These are phyloP conservation scores for Curvularia sp. DNA, from an alignment of 2,329 filamentous ascomycete species.

Conservation along the genomic window DNA sequence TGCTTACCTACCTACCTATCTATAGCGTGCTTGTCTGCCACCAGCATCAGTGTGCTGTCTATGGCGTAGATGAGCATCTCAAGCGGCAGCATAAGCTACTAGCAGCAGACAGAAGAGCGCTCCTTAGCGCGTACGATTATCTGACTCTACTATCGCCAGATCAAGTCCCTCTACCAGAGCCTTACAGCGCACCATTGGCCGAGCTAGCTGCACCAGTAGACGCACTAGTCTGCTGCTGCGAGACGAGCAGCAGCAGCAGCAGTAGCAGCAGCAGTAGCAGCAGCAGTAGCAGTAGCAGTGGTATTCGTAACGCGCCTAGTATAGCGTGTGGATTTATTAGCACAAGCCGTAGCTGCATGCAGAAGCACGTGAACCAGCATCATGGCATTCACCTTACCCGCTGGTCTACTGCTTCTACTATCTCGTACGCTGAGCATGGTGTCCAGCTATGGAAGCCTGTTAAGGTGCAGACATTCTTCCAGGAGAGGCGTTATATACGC, in stretches of 20 bases:
- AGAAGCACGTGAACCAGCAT: not conserved
- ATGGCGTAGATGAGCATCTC: not conserved
- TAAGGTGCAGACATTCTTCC: slow-evolving; percentile 9
- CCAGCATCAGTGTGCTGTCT: not conserved
- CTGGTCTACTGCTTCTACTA: not conserved
- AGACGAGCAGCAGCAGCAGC: too few species aligned
- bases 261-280: too few species aligned
- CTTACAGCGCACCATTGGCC: not conserved
- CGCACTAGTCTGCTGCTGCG: not conserved
- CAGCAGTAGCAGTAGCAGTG: too few species aligned
- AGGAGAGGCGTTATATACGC: not conserved
- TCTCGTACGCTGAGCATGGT: slow-evolving; percentile 1
- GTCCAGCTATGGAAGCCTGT: slow-evolving; percentile 4
- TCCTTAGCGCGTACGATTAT: not conserved
- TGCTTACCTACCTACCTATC: not conserved
- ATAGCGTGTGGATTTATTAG: not conserved
- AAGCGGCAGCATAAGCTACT: not conserved
- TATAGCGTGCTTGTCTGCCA: not conserved
- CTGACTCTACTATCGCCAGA: not conserved
- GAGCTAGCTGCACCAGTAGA: not conserved
- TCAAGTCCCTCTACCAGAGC: not conserved
- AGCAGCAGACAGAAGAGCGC: not conserved
- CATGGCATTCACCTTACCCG: slow-evolving; percentile 1
- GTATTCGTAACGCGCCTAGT: too few species aligned
- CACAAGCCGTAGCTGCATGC: not conserved